phyloP scores from a whole-genome alignment of 257 asterid species.

The Nemophila menziesii region DNA sequence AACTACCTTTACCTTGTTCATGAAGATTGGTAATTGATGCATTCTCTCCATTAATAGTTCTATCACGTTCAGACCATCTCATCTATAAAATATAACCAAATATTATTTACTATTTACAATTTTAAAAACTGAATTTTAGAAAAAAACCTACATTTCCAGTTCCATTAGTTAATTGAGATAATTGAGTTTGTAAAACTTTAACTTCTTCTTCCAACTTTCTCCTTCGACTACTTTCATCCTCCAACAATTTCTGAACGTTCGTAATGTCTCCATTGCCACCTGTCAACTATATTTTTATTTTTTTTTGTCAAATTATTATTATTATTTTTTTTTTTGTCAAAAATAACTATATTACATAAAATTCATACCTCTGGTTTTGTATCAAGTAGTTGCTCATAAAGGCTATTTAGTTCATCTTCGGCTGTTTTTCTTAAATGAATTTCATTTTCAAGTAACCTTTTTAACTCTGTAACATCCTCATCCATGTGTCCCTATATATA shows the following conservation, averaged over 20 bases:
- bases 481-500: conserved; percentile 31
- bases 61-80: conserved; percentile 51
- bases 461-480: conserved; percentile 54
- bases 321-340: no score
- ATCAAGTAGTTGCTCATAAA: conserved; percentile 42
- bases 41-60: conserved; percentile 56
- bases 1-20: conserved; percentile 99
- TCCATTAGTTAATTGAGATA: conserved; percentile 56
- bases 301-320: no score
- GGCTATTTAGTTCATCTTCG: conserved; percentile 60
- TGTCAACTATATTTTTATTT: conserved; percentile 42
- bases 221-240: conserved; percentile 72
- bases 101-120: no score
- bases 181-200: conserved; percentile 57
- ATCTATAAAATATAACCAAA: no score
- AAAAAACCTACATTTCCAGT: conserved; percentile 50
- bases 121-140: no score
- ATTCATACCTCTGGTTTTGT: conserved; percentile 46
- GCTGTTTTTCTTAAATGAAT: conserved; percentile 57
- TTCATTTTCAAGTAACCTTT: conserved; percentile 69
- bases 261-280: conserved; percentile 49
- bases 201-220: conserved; percentile 92
- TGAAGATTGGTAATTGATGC: conserved; percentile 84
- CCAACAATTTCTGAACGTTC: conserved; percentile 56
- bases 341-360: conserved; percentile 7